Percentiles rank a stretch among this genome's conserved stretches.
Evolutionary conservation across 2,329 filamentous ascomycete genomes (phyloP).

Genomic region (Exophiala dermatitidis): DNA sequence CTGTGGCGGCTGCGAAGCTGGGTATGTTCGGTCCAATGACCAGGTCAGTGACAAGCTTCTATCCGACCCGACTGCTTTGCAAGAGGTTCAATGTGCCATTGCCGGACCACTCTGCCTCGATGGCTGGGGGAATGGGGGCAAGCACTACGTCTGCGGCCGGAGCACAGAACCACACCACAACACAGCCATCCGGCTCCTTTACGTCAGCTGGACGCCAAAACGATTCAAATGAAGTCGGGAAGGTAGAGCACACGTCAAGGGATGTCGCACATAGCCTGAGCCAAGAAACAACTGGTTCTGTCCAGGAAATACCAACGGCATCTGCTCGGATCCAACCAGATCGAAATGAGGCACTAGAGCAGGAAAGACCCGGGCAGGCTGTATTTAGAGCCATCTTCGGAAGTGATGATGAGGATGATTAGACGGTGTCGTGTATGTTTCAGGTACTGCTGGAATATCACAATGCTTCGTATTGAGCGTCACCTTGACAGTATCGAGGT

Average conservation of each 20-base stretch:
- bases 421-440: background rate
- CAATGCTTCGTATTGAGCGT: too few species aligned
- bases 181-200: slow-evolving; percentile 23
- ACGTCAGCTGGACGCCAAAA: slow-evolving; percentile 32
- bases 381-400: slow-evolving; percentile 93
- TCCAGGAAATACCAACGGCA: slow-evolving; percentile 1
- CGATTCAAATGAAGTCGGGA: slow-evolving; percentile 3
- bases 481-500: too few species aligned
- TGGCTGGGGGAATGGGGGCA: slow-evolving; percentile 32
- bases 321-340: slow-evolving; percentile 56
- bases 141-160: background rate
- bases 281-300: slow-evolving; percentile 2
- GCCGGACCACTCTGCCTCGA: slow-evolving; percentile 42
- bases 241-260: background rate
- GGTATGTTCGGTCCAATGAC: slow-evolving; percentile 94
- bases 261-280: background rate
- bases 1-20: slow-evolving; percentile 76
- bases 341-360: slow-evolving; percentile 71
- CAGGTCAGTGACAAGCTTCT: slow-evolving; percentile 62
- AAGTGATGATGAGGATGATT: slow-evolving; percentile 66
- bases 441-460: too few species aligned
- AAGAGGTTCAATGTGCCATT: slow-evolving; percentile 86
- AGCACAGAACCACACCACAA: slow-evolving; percentile 3
- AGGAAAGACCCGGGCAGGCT: slow-evolving; percentile 65
- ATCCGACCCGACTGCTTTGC: slow-evolving; percentile 77